These are phyloP conservation scores for Trichoderma simmonsii DNA, from an alignment of 2,329 filamentous ascomycete species.

Conservation along the genomic window DNA sequence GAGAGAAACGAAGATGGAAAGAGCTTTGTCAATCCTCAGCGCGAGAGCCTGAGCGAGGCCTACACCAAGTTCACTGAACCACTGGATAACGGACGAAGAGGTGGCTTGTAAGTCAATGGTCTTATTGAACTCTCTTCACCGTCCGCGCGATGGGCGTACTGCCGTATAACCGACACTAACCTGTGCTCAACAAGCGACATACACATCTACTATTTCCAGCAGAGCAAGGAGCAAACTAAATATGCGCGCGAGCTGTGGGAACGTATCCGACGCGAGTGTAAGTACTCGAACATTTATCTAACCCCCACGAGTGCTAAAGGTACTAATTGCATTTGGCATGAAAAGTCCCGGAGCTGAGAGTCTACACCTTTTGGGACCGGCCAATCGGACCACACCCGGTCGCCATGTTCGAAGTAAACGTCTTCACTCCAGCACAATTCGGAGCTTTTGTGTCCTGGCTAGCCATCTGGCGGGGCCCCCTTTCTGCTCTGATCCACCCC, in stretches of 20 bases:
- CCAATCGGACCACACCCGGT: conserved; percentile 80
- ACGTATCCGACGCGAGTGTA: conserved; percentile 76
- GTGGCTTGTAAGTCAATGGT: conserved; percentile 63
- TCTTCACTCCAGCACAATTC: conserved; percentile 83
- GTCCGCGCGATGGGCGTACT: neutral
- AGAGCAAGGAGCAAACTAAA: conserved; percentile 56
- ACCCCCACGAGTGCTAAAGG: neutral
- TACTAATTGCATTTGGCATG: conserved; percentile 8
- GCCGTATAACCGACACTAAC: neutral
- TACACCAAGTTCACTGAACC: conserved; percentile 70
- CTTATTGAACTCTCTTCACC: neutral
- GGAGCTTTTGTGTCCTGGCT: conserved; percentile 87
- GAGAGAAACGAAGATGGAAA: conserved; percentile 71
- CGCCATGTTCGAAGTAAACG: conserved; percentile 89
- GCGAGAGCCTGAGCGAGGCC: conserved; percentile 59
- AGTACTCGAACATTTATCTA: conserved; percentile 24
- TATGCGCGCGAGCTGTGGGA: conserved; percentile 74
- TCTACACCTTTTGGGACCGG: conserved; percentile 73
- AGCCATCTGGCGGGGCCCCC: conserved; percentile 72
- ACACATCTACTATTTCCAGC: conserved; percentile 78
- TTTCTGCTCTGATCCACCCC: conserved; percentile 78
- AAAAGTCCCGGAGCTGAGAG: conserved; percentile 76
- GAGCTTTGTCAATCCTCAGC: conserved; percentile 65
- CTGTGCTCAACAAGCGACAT: conserved; percentile 55
- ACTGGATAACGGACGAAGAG: conserved; percentile 60